Evolutionary conservation across 306 rosid species (phyloP).

Genomic region (Datisca glomerata): DNA sequence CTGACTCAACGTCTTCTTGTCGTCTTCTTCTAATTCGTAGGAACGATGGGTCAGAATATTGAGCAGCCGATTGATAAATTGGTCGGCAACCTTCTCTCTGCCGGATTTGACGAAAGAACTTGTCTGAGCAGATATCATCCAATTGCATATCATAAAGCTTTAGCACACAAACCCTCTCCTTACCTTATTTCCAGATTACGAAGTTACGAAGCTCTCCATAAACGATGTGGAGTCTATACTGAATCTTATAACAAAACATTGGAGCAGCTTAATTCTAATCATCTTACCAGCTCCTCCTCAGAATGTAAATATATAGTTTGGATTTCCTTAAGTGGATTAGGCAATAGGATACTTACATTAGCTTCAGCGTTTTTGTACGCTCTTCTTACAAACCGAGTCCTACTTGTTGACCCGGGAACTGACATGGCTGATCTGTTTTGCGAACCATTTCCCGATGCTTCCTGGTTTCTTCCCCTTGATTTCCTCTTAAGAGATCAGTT

Average conservation of each 20-base stretch:
- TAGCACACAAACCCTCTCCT: constrained; percentile 37
- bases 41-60: no score
- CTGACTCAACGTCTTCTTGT: no score
- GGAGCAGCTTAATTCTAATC: constrained; percentile 32
- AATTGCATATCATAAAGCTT: constrained; percentile 21
- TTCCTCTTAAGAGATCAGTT: constrained; percentile 35
- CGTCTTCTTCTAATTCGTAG: no score
- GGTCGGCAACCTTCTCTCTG: constrained; percentile 37
- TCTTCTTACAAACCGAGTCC: constrained; percentile 59
- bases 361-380: constrained; percentile 59
- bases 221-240: constrained; percentile 50
- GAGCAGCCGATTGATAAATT: no score
- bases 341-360: constrained; percentile 58
- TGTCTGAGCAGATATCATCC: constrained; percentile 62
- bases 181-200: constrained; percentile 43
- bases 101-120: constrained; percentile 41
- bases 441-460: constrained; percentile 51
- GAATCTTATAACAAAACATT: constrained; percentile 36
- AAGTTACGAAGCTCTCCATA: constrained; percentile 47
- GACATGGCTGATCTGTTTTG: constrained; percentile 66
- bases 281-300: constrained; percentile 11
- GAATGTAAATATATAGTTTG: constrained; percentile 56
- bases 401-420: constrained; percentile 62
- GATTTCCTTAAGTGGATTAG: constrained; percentile 68
- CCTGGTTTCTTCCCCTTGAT: constrained; percentile 52